phyloP scores from a whole-genome alignment of 2,329 filamentous ascomycete genomes.

The Fusarium decemcellulare region DNA sequence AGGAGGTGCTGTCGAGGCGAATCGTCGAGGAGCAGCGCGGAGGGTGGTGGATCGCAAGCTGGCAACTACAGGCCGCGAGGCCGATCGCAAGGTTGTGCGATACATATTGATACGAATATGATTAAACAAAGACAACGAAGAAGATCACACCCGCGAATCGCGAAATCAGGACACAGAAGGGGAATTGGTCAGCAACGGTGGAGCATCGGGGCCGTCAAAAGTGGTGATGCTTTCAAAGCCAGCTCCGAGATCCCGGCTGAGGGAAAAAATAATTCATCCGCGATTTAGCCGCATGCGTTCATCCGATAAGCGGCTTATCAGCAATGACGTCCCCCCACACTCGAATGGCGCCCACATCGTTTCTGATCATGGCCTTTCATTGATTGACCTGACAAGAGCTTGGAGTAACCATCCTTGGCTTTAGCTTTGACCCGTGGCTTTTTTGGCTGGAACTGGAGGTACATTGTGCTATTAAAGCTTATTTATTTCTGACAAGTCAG shows the following conservation, averaged over 20 bases:
- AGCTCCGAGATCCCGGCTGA: slow-evolving; percentile 26
- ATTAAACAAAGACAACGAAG: slow-evolving; percentile 14
- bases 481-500: slow-evolving; percentile 13
- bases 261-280: slow-evolving; percentile 37
- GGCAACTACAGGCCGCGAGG: slow-evolving; percentile 61
- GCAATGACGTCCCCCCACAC: slow-evolving; percentile 37
- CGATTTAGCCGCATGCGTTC: slow-evolving; percentile 35
- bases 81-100: slow-evolving; percentile 64
- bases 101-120: slow-evolving; percentile 59
- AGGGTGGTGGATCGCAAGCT: slow-evolving; percentile 57
- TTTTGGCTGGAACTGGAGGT: slow-evolving; percentile 9
- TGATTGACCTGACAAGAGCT: background rate
- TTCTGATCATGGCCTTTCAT: slow-evolving; percentile 18
- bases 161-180: slow-evolving; percentile 27
- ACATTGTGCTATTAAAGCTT: slow-evolving; percentile 24
- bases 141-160: slow-evolving; percentile 4
- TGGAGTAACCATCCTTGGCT: background rate
- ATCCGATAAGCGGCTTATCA: slow-evolving; percentile 38
- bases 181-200: slow-evolving; percentile 44
- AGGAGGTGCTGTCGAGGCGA: slow-evolving; percentile 66
- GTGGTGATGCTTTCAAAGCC: slow-evolving; percentile 36
- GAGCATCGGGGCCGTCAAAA: slow-evolving; percentile 23
- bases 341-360: slow-evolving; percentile 20
- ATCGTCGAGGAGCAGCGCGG: slow-evolving; percentile 61
- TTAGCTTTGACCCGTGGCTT: slow-evolving; percentile 4